Evolutionary conservation across 1,139 yeast species (phyloP).

Genomic region (Geotrichum citri-aurantii): DNA sequence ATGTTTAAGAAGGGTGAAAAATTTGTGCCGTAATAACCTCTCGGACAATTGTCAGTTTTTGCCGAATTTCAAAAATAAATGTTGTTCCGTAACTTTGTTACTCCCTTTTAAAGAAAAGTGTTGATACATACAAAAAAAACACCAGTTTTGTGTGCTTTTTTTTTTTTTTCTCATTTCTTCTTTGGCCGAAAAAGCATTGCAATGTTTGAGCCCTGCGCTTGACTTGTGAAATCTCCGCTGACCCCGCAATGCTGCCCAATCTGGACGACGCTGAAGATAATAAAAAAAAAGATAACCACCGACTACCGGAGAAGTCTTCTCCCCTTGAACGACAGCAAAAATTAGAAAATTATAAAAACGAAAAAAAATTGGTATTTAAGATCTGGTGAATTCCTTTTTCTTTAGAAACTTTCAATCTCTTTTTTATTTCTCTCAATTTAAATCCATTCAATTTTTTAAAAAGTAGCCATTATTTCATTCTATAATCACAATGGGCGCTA

Average conservation of each 20-base stretch:
- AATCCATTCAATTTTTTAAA: background rate
- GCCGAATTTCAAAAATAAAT: background rate
- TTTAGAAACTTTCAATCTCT: background rate
- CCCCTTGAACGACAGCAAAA: no score
- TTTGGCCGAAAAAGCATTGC: background rate
- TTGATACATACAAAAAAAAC: no score
- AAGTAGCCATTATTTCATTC: background rate
- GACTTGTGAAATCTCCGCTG: background rate
- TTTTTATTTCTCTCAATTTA: background rate
- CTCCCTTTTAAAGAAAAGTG: background rate
- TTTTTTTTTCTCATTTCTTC: no score
- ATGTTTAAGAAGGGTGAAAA: background rate
- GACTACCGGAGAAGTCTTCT: background rate
- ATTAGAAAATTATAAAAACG: no score
- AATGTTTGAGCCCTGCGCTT: background rate
- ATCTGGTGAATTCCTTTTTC: background rate
- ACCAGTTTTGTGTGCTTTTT: no score
- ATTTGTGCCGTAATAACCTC: background rate
- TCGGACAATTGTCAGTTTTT: background rate
- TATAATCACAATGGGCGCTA: slow-evolving; percentile 19
- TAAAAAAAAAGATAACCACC: background rate
- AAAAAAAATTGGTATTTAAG: background rate
- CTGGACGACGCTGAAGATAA: background rate
- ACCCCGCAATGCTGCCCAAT: background rate
- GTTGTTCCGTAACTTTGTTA: background rate